Evolutionary conservation across 2,329 filamentous ascomycete genomes (phyloP), one percentile per base, ranked within the genome.

Genomic region (Amauroascus verrucosus): DNA sequence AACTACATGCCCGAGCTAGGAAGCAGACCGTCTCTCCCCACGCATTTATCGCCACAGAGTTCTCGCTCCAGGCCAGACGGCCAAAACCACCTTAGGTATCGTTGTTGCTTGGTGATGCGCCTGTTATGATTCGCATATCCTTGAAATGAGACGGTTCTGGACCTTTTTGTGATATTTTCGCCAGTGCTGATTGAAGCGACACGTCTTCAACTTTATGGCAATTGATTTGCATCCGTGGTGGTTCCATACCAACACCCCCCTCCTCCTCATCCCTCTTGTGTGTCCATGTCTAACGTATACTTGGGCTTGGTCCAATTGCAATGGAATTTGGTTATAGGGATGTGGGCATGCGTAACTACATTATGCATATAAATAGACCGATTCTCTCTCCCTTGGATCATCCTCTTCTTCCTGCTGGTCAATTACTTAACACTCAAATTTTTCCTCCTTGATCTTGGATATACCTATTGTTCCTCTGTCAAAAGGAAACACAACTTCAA

Each of bases 1-100:
- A n/a, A n/a, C n/a, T n/a, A n/a, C n/a, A n/a, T n/a, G n/a, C n/a
- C n/a, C n/a, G n/a, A n/a, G n/a, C n/a, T n/a, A n/a, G n/a, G n/a
- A n/a, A n/a, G n/a, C n/a, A 30, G 13, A 13, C 22, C 45, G 30
- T 24, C 1, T 7, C 6, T 22, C 45, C n/a, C 45, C 45, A 18
- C 45, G 37, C n/a, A n/a, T n/a, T 48, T 24, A 35, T 48, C 45
- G 45, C 45, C 45, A 48, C 45, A 37, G 30, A 14, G 45, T 37
- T 48, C 8, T 22, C 7, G 30, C 20, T 43, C 40, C 20, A 43
- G 13, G 40, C 40, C 22, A 5, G 26, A 30, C 26, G 26, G 18
- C 26, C 14, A 24, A 44, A 3, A 3, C 16, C 38, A 5, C 20
- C 38, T 20, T 20, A 2, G 18, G 6, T 11, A 6, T 16, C 41